phyloP scores from a whole-genome alignment of 352 stramenopile genomes.

The Phytopythium litorale region DNA sequence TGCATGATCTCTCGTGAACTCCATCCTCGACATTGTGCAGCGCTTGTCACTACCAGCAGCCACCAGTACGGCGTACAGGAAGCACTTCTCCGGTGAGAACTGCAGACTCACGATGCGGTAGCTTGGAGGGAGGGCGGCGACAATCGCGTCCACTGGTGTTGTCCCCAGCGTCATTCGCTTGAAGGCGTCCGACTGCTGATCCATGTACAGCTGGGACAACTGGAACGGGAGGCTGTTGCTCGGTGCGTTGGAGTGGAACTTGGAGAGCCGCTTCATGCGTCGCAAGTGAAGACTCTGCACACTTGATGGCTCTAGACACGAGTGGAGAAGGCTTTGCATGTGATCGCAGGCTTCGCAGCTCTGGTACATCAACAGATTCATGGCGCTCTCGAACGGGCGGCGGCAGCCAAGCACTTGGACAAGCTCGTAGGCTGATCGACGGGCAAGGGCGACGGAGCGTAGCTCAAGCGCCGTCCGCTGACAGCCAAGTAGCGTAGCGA shows the following conservation, averaged over 20 bases:
- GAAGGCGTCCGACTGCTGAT: constrained; percentile 58
- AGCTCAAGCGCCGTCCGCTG: constrained; percentile 48
- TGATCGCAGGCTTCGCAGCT: constrained; percentile 34
- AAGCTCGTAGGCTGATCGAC: constrained; percentile 50
- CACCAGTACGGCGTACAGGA: constrained; percentile 50
- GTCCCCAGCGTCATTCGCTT: constrained; percentile 47
- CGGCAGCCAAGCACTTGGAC: constrained; percentile 50
- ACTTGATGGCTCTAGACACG: constrained; percentile 33
- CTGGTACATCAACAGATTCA: constrained; percentile 63
- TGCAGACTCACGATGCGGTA: constrained; percentile 51
- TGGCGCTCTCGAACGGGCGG: constrained; percentile 39
- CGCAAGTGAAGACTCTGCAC: constrained; percentile 45
- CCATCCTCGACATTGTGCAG: constrained; percentile 50
- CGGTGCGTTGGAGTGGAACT: constrained; percentile 33
- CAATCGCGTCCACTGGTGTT: constrained; percentile 31
- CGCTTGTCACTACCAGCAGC: constrained; percentile 27
- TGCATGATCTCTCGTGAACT: constrained; percentile 41
- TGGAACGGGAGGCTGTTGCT: constrained; percentile 57
- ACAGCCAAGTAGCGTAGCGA: constrained; percentile 20
- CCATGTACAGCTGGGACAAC: constrained; percentile 62
- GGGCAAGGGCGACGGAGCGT: constrained; percentile 28
- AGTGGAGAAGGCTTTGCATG: constrained; percentile 29
- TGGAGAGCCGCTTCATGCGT: constrained; percentile 30
- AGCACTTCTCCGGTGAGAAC: constrained; percentile 64
- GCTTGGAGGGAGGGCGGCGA: constrained; percentile 33